Evolutionary conservation across 805 yeast genomes (phyloP).

Genomic region (Zygosaccharomyces rouxii): DNA sequence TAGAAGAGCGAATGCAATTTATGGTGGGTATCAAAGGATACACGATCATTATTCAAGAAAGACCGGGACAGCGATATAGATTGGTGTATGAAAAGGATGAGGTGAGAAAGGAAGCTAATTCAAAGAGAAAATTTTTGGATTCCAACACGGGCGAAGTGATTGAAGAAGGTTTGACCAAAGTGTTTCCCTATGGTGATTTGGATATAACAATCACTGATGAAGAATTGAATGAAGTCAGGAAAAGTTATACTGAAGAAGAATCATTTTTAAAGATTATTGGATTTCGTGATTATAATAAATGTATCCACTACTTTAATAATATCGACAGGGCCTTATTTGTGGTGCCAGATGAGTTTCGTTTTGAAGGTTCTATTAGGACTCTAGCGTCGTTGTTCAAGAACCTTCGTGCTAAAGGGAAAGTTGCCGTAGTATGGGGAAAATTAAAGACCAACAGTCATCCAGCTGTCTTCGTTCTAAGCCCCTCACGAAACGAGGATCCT

Average conservation of each 20-base stretch:
- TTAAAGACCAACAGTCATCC: slow-evolving; percentile 53
- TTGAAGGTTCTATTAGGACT: slow-evolving; percentile 59
- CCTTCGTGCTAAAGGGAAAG: slow-evolving; percentile 46
- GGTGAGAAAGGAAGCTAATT: slow-evolving; percentile 47
- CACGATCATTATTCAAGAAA: slow-evolving; percentile 54
- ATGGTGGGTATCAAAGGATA: slow-evolving; percentile 70
- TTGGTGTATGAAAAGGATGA: slow-evolving; percentile 54
- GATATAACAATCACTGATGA: slow-evolving; percentile 38
- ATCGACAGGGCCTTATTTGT: slow-evolving; percentile 56
- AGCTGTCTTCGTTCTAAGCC: slow-evolving; percentile 51
- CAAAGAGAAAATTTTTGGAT: slow-evolving; percentile 40
- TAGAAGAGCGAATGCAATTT: slow-evolving; percentile 45
- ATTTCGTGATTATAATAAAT: slow-evolving; percentile 45
- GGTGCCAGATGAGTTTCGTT: slow-evolving; percentile 59
- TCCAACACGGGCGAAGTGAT: slow-evolving; percentile 44
- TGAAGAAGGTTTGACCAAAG: slow-evolving; percentile 34
- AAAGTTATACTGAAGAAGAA: slow-evolving; percentile 32
- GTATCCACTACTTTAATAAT: slow-evolving; percentile 49
- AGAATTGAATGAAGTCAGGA: slow-evolving; percentile 35
- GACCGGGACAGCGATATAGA: slow-evolving; percentile 42
- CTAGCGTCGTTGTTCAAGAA: slow-evolving; percentile 64
- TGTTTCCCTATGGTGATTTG: slow-evolving; percentile 47
- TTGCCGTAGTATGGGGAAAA: slow-evolving; percentile 73
- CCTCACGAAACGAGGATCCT: slow-evolving; percentile 38
- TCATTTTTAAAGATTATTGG: slow-evolving; percentile 66